phyloP scores from a whole-genome alignment of 352 stramenopile genomes.

The Globisporangium emineosum region DNA sequence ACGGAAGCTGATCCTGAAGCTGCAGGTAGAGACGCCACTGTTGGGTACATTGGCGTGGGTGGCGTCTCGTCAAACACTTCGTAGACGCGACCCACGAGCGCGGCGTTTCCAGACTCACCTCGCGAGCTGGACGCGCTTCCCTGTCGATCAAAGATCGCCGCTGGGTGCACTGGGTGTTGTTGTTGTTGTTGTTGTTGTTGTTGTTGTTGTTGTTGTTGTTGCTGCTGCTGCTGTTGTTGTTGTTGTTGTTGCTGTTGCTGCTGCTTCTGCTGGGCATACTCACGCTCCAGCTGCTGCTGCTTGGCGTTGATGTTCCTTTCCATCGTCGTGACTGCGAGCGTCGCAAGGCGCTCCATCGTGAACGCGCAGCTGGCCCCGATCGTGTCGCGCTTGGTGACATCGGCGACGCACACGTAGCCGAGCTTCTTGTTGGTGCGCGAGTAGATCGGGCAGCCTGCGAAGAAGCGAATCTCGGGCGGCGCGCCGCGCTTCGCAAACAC shows the following conservation, averaged over 20 bases:
- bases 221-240: conserved; percentile 25
- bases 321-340: conserved; percentile 75
- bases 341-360: conserved; percentile 78
- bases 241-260: conserved; percentile 21
- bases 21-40: conserved; percentile 21
- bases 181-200: conserved; percentile 15
- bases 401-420: conserved; percentile 76
- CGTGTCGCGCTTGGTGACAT: conserved; percentile 71
- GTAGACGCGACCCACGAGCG: conserved; percentile 33
- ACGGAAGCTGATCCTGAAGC: conserved; percentile 21
- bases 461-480: conserved; percentile 62
- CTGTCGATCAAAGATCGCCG: conserved; percentile 44
- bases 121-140: conserved; percentile 3
- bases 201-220: conserved; percentile 12
- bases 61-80: conserved; percentile 36
- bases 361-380: conserved; percentile 70
- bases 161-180: conserved; percentile 20
- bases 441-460: conserved; percentile 77
- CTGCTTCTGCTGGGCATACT: conserved; percentile 17
- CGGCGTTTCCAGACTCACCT: conserved; percentile 14
- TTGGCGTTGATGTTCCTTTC: conserved; percentile 44
- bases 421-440: conserved; percentile 63
- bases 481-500: conserved; percentile 43
- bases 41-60: conserved; percentile 15
- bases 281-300: conserved; percentile 21